Evolutionary conservation across 2,329 filamentous ascomycete species (phyloP).

Genomic region (Bimuria novae-zelandiae): DNA sequence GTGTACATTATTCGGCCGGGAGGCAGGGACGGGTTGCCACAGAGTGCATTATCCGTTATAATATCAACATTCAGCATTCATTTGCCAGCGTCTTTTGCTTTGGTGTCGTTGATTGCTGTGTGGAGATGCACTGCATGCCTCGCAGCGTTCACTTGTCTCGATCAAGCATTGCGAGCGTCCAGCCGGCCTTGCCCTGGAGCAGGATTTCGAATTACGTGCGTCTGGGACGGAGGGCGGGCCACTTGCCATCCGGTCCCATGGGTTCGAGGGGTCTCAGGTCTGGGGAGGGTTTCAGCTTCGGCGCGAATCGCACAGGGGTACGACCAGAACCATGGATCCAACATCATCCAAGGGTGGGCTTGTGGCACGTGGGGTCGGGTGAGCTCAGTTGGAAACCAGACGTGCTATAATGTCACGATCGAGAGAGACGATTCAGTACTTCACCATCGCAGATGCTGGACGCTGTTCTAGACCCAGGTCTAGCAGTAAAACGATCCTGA

Average conservation of each 20-base stretch:
- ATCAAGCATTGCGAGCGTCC: neutral
- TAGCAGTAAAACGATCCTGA: no score
- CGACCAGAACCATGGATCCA: no score
- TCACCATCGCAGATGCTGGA: no score
- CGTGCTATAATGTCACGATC: no score
- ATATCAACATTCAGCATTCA: neutral
- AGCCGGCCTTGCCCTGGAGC: neutral
- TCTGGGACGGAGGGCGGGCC: neutral
- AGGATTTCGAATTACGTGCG: no score
- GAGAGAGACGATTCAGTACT: no score
- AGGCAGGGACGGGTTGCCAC: neutral
- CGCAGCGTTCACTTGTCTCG: neutral
- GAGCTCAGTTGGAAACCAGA: no score
- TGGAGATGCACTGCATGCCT: neutral
- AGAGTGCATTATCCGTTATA: constrained; percentile 2
- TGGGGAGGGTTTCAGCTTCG: constrained; percentile 3
- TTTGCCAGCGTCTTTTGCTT: neutral
- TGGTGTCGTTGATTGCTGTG: neutral
- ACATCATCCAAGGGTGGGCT: neutral
- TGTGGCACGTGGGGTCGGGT: neutral
- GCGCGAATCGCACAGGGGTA: neutral
- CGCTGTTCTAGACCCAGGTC: no score
- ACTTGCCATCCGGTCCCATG: neutral
- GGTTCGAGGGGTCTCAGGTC: neutral
- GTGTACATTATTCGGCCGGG: constrained; percentile 1